Base-by-base conservation (phyloP, 805 yeast genomes). In the Metschnikowia amazonensis region DNA sequence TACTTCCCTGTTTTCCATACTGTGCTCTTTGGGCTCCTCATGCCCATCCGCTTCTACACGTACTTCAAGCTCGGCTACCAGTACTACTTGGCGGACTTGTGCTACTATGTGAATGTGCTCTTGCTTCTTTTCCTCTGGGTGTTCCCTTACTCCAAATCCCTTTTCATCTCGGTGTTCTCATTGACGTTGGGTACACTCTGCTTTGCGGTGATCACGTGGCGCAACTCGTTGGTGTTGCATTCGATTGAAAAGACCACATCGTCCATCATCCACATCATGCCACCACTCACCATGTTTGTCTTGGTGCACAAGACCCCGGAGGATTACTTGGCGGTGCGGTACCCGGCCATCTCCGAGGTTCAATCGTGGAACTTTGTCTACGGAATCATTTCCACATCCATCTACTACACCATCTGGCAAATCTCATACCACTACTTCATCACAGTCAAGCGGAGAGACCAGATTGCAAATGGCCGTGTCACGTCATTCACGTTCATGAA, bases 191-290 rank as follows among this genome's bases (percentile, higher is more conserved):
- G 98, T 1, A 88, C 97, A 0, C 67, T 92, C 45, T 79, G 96
- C 5, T 90, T 88, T 77, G 97, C 97, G 0, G 96, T 92, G 18
- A 82, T 92, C 36, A 87, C 97, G 0, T 92, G 98, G 99, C 75
- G 96, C 55, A 92, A 92, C 63, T 89, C 97, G 5, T 72, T 92
- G 45, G 98, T 92, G 7, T 72, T 92, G 39, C 99, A 92, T 60
- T 83, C 92, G 10, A 77, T 92, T 49, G 99, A 92, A 53, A 92
- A 92, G 64, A 88, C 90, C 13, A 94, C 98, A 1, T 82, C 92
- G 17, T 82, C 95, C 2, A 86, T 89, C 57, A 92, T 92, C 51
- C 99, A 92, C 60, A 74, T 94, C 11, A 76, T 88, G 67, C 99
- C 99, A 1, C 96, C 97, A 0, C 78, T 83, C 17, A 84, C 90